Evolutionary conservation across 2,329 filamentous ascomycete species (phyloP).

Genomic region (Penicillium sp.): DNA sequence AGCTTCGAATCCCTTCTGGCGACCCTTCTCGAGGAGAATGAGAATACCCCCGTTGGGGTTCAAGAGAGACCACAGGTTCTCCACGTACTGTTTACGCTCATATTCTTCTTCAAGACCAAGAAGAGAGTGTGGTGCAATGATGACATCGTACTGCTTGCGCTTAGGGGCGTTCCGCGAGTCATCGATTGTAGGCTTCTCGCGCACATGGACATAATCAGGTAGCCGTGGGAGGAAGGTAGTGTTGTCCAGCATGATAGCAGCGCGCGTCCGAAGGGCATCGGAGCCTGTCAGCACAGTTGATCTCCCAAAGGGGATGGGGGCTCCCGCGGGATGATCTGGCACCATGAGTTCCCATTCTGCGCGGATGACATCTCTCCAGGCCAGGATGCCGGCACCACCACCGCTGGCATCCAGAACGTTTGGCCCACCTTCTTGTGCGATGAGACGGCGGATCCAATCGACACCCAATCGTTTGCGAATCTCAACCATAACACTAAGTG

Average conservation of each 20-base stretch:
- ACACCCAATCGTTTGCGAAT: conserved; percentile 59
- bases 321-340: conserved; percentile 40
- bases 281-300: conserved; percentile 79
- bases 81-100: conserved; percentile 71
- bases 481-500: conserved; percentile 57
- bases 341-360: conserved; percentile 76
- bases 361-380: conserved; percentile 67
- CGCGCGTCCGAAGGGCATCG: conserved; percentile 68
- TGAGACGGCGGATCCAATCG: conserved; percentile 57
- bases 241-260: conserved; percentile 75
- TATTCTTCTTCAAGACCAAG: conserved; percentile 73
- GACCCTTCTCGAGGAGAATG: conserved; percentile 84
- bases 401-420: conserved; percentile 61
- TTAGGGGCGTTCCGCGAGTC: conserved; percentile 53
- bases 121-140: conserved; percentile 83
- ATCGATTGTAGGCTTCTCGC: conserved; percentile 58
- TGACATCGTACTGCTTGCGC: conserved; percentile 81
- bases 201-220: conserved; percentile 75
- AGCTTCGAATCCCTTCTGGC: conserved; percentile 87
- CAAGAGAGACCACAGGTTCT: conserved; percentile 86
- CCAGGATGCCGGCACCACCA: conserved; percentile 60
- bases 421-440: conserved; percentile 56
- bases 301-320: conserved; percentile 56
- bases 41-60: conserved; percentile 82
- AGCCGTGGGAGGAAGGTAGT: conserved; percentile 89